Conservation (phyloP, 345 rosid species). For the Brassica napus region DNA sequence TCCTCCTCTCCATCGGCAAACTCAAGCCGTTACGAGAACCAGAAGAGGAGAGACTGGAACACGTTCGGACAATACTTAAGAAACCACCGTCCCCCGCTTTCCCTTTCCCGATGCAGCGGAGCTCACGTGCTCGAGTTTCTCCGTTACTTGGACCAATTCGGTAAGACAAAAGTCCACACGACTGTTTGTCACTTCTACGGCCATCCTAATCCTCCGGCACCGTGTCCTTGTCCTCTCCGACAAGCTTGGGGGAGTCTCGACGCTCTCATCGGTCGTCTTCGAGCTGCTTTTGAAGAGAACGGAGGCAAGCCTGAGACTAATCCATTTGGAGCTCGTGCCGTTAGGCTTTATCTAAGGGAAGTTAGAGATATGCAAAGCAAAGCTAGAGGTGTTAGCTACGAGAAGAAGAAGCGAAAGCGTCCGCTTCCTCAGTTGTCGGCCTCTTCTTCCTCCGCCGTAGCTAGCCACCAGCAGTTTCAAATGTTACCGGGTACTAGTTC, state of each 20-base stretch:
- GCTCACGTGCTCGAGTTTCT: constrained; percentile 75
- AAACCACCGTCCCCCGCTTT: constrained; percentile 65
- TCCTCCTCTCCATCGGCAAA: constrained; percentile 45
- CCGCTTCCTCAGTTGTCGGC: constrained; percentile 40
- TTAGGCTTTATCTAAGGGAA: constrained; percentile 64
- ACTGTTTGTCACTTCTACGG: constrained; percentile 66
- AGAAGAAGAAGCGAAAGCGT: constrained; percentile 74
- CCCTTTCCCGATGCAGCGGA: constrained; percentile 59
- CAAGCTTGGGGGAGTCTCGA: constrained; percentile 84
- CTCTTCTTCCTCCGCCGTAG: constrained; percentile 30
- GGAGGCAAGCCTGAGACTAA: constrained; percentile 70
- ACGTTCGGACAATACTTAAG: constrained; percentile 66
- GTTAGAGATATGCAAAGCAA: constrained; percentile 70
- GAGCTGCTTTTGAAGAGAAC: constrained; percentile 70
- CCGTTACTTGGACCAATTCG: constrained; percentile 71
- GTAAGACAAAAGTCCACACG: constrained; percentile 70
- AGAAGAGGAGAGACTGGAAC: constrained; percentile 79
- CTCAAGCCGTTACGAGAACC: constrained; percentile 70
- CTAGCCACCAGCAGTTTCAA: constrained; percentile 42
- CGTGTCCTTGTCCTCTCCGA: constrained; percentile 73
- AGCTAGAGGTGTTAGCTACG: constrained; percentile 73
- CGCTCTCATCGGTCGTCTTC: constrained; percentile 66
- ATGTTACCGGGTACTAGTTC: constrained; percentile 37
- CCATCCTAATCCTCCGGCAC: constrained; percentile 65
- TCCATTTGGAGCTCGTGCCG: constrained; percentile 70